phyloP scores from a whole-genome alignment of 148 eudicot genomes.

The Rhododendron ferrugineum region DNA sequence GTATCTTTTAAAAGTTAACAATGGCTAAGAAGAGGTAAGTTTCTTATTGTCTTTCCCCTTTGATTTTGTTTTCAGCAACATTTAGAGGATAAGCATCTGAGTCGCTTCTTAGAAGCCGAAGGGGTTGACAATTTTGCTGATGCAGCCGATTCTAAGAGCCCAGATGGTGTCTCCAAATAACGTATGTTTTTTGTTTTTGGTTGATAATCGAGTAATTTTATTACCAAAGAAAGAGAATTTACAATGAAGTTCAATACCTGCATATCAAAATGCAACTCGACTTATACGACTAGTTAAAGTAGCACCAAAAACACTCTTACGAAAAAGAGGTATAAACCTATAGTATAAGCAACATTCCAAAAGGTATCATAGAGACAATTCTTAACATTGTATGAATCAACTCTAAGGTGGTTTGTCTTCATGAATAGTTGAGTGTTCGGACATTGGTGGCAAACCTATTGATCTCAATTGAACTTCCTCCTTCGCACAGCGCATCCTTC shows the following conservation, averaged over 20 bases:
- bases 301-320: not conserved
- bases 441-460: not conserved
- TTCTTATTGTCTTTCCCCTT: not conserved
- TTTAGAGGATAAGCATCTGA: constrained; percentile 85
- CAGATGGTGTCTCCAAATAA: constrained; percentile 34
- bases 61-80: constrained; percentile 52
- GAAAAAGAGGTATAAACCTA: not conserved
- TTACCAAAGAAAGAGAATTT: not conserved
- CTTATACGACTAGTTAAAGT: not conserved
- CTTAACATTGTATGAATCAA: not conserved
- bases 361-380: not conserved
- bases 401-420: not conserved
- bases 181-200: not conserved
- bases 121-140: constrained; percentile 29
- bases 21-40: not conserved
- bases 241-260: not conserved
- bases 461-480: not conserved
- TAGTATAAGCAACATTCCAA: not conserved
- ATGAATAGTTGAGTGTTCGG: not conserved
- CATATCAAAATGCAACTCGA: not conserved
- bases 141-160: constrained; percentile 28
- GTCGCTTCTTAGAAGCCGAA: constrained; percentile 76
- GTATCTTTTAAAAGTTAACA: not conserved
- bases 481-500: not conserved
- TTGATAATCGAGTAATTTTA: not conserved